phyloP scores from a whole-genome alignment of 306 rosid species.

The Castanea sativa region DNA sequence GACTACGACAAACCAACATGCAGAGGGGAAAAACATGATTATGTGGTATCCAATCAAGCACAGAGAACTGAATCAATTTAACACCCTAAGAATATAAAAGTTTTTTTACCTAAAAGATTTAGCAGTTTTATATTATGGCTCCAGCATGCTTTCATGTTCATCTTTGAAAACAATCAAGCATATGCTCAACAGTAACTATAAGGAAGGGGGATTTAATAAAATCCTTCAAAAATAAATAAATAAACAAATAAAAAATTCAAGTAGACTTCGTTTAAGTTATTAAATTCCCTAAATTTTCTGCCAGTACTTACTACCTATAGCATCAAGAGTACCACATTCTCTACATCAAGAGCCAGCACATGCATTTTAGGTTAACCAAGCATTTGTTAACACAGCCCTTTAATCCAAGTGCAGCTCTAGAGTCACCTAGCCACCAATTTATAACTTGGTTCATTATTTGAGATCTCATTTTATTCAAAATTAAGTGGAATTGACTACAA shows the following conservation, averaged over 20 bases:
- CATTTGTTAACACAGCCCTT: background rate
- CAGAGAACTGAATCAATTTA: background rate
- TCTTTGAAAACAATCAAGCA: background rate
- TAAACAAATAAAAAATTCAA: background rate
- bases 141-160: background rate
- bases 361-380: background rate
- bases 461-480: background rate
- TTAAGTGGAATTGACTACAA: background rate
- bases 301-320: too few species aligned
- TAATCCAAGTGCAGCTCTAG: background rate
- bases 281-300: too few species aligned
- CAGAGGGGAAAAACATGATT: too few species aligned
- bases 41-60: too few species aligned
- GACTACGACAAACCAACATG: too few species aligned
- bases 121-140: background rate
- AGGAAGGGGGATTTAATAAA: background rate
- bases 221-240: background rate
- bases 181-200: background rate
- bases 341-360: too few species aligned
- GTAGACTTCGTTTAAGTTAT: background rate
- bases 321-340: too few species aligned
- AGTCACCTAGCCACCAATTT: slow-evolving; percentile 2
- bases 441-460: background rate
- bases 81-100: background rate
- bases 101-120: background rate